phyloP scores from a whole-genome alignment of 2,329 filamentous ascomycete species.

The Trichoderma pleuroti region DNA sequence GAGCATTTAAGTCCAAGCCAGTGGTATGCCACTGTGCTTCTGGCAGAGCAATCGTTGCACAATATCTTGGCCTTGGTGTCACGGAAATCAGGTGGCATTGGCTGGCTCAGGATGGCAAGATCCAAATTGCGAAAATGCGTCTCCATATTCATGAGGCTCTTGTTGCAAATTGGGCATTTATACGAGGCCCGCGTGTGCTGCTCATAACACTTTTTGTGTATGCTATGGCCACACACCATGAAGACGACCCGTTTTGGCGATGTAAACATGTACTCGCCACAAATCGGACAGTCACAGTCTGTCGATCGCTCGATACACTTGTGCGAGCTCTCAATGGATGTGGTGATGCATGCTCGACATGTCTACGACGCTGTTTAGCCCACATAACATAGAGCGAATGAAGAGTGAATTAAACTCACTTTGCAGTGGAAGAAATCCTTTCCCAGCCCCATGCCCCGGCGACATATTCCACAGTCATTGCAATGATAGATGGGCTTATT shows the following conservation, averaged over 20 bases:
- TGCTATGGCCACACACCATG: conserved; percentile 93
- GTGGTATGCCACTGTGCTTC: conserved; percentile 83
- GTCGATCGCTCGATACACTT: conserved; percentile 92
- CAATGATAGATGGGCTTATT: conserved; percentile 95
- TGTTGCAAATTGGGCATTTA: conserved; percentile 94
- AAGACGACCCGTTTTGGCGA: conserved; percentile 86
- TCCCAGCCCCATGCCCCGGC: conserved; percentile 82
- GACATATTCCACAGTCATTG: conserved; percentile 90
- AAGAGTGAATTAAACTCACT: conserved; percentile 44
- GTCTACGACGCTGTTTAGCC: conserved; percentile 48
- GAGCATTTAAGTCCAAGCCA: conserved; percentile 92
- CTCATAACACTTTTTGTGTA: conserved; percentile 85
- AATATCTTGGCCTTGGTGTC: conserved; percentile 78
- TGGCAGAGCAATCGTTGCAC: conserved; percentile 92
- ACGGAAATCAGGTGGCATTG: conserved; percentile 82
- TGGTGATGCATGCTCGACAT: conserved; percentile 91
- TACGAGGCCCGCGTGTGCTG: conserved; percentile 87
- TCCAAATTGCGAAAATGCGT: conserved; percentile 89
- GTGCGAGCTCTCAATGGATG: conserved; percentile 78
- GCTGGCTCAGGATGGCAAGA: conserved; percentile 79
- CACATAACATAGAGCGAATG: not conserved
- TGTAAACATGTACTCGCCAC: conserved; percentile 93
- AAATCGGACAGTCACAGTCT: conserved; percentile 95
- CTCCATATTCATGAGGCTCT: conserved; percentile 97
- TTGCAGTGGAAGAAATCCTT: conserved; percentile 99